Evolutionary conservation across 768 basidiomycete species (phyloP).

Genomic region (Megacollybia marginata): DNA sequence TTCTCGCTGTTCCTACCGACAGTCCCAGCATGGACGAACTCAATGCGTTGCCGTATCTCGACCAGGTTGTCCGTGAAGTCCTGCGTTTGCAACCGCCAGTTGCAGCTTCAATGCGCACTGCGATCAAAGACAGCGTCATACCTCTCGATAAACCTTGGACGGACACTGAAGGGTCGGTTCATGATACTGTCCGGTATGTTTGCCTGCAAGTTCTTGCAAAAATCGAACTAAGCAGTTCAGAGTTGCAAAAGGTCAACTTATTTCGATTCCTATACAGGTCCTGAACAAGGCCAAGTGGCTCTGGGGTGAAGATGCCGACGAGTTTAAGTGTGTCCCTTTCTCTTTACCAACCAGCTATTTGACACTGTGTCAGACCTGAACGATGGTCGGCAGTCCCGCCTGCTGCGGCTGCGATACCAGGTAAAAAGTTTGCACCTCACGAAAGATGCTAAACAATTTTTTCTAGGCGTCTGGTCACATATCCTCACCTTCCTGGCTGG

Average conservation of each 20-base stretch:
- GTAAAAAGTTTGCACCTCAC: no score
- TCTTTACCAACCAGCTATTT: neutral
- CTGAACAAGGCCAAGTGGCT: constrained; percentile 10
- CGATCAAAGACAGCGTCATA: constrained; percentile 16
- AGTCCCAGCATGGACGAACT: constrained; percentile 43
- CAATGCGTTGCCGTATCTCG: constrained; percentile 22
- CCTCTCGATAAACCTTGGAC: constrained; percentile 15
- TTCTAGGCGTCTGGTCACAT: neutral
- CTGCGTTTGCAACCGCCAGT: constrained; percentile 25
- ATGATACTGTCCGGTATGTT: constrained; percentile 12
- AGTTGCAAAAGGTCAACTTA: constrained; percentile 17
- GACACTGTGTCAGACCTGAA: neutral
- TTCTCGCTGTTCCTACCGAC: constrained; percentile 26
- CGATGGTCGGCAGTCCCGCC: neutral
- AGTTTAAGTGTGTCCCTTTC: neutral
- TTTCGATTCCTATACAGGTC: constrained; percentile 20
- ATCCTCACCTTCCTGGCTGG: neutral
- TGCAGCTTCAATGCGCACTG: constrained; percentile 17
- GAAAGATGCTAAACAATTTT: neutral
- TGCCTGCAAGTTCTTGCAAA: neutral
- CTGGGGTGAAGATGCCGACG: neutral
- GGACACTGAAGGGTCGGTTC: constrained; percentile 13
- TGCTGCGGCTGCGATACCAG: neutral
- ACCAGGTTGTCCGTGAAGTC: constrained; percentile 24
- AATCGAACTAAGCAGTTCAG: constrained; percentile 1